Percentiles rank a stretch among this genome's conserved stretches.
Conservation (phyloP, 2,329 filamentous ascomycete species). For the Fonsecaea monophora region DNA sequence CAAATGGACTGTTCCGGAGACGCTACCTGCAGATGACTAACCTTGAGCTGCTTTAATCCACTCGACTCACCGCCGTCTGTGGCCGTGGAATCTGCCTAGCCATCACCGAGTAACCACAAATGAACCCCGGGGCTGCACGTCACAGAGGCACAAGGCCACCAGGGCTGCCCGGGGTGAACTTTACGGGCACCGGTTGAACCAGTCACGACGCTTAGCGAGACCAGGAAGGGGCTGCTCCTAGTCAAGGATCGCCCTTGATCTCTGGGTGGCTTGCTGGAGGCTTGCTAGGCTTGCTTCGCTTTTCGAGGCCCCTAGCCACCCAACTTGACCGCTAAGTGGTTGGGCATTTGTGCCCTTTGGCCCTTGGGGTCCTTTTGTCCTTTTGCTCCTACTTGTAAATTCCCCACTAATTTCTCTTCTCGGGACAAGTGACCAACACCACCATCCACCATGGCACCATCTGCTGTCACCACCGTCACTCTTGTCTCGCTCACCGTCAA, state of each 20-base stretch:
- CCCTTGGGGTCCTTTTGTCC: conserved; percentile 3
- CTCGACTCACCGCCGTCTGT: background rate
- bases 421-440: too few species aligned
- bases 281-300: background rate
- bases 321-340: background rate
- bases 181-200: conserved; percentile 5
- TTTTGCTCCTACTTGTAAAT: background rate
- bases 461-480: background rate
- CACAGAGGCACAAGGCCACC: background rate
- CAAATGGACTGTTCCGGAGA: background rate
- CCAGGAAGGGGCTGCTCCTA: background rate
- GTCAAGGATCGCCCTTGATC: background rate
- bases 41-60: background rate
- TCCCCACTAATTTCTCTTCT: background rate
- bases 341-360: conserved; percentile 1
- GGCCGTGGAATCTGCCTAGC: background rate
- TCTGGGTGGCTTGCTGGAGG: background rate
- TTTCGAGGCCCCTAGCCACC: background rate
- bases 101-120: background rate
- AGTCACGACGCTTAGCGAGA: background rate
- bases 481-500: background rate
- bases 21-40: background rate
- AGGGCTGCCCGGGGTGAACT: background rate
- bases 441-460: background rate
- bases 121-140: background rate